Percentiles rank a stretch among this genome's conserved stretches.
Evolutionary conservation across 495 filamentous ascomycete genomes (phyloP).

Genomic region (Xylaria venustula): DNA sequence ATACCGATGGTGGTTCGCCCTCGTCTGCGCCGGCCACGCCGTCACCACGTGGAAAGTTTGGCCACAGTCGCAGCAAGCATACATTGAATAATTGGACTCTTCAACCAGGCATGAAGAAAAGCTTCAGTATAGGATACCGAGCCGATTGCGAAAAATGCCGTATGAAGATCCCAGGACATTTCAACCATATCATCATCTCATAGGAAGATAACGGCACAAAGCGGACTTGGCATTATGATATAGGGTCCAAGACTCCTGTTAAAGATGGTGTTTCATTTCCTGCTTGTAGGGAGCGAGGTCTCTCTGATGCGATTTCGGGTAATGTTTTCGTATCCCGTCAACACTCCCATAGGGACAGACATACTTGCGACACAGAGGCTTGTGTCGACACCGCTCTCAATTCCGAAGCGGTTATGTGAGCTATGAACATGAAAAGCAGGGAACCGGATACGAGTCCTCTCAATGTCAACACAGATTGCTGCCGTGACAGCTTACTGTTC

Average conservation of each 20-base stretch:
- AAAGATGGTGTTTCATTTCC: background rate
- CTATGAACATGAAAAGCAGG: background rate
- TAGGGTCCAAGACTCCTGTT: background rate
- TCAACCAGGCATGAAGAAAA: conserved; percentile 59
- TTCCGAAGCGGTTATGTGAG: background rate
- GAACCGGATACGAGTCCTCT: background rate
- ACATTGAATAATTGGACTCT: conserved; percentile 49
- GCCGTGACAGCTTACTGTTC: background rate
- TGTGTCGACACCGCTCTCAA: background rate
- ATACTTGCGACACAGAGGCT: conserved; percentile 4
- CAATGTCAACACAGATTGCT: background rate
- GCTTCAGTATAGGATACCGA: conserved; percentile 80
- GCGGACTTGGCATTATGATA: too few relatives aligned
- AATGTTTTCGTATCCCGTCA: background rate
- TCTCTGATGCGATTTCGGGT: background rate
- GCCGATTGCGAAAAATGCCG: conserved; percentile 85
- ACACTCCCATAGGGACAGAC: conserved; percentile 3
- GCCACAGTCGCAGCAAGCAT: conserved; percentile 46
- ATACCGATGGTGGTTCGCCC: conserved; percentile 26
- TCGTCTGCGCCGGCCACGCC: conserved; percentile 32
- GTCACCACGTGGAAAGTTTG: conserved; percentile 33
- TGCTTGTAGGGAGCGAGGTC: background rate
- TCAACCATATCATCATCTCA: conserved; percentile 73
- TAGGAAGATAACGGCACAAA: conserved; percentile 33
- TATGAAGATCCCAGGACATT: conserved; percentile 78